Conservation (phyloP, 768 basidiomycete species). For the Galerina marginata region DNA sequence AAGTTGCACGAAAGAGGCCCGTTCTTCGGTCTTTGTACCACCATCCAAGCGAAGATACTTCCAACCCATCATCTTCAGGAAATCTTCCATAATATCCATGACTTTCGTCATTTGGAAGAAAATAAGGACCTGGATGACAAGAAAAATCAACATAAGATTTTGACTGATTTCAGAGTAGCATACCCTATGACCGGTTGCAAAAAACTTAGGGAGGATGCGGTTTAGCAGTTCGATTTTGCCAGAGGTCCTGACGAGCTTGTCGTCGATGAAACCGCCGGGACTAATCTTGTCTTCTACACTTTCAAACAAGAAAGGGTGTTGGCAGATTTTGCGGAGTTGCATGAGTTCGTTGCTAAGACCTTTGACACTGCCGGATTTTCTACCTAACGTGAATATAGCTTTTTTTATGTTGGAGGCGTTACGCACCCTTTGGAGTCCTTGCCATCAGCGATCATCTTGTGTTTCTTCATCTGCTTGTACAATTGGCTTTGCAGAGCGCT, state of each 20-base stretch:
- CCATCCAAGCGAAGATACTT: conserved; percentile 94
- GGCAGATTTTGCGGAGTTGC: conserved; percentile 98
- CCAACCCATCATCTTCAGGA: conserved; percentile 85
- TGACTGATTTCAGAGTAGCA: conserved; percentile 21
- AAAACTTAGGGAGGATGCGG: conserved; percentile 94
- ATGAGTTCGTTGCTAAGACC: conserved; percentile 94
- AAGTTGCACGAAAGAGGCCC: conserved; percentile 80
- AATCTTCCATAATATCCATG: conserved; percentile 98
- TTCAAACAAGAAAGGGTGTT: conserved; percentile 96
- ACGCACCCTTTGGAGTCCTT: conserved; percentile 76
- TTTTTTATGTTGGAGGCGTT: background rate
- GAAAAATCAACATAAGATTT: background rate
- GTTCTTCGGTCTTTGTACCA: conserved; percentile 95
- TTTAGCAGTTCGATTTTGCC: conserved; percentile 95
- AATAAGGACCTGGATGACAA: conserved; percentile 75
- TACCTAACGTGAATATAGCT: conserved; percentile 30
- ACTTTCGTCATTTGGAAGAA: conserved; percentile 99
- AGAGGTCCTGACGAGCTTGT: conserved; percentile 82
- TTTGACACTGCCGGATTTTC: conserved; percentile 80
- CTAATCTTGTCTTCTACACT: conserved; percentile 95
- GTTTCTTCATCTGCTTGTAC: conserved; percentile 98
- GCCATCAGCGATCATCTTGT: conserved; percentile 94
- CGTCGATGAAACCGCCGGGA: conserved; percentile 80
- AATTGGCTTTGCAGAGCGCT: conserved; percentile 89
- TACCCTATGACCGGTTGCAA: conserved; percentile 88